Evolutionary conservation across 495 filamentous ascomycete genomes (phyloP), one percentile per base, ranked within the genome.

Genomic region (Patellaria atrata): DNA sequence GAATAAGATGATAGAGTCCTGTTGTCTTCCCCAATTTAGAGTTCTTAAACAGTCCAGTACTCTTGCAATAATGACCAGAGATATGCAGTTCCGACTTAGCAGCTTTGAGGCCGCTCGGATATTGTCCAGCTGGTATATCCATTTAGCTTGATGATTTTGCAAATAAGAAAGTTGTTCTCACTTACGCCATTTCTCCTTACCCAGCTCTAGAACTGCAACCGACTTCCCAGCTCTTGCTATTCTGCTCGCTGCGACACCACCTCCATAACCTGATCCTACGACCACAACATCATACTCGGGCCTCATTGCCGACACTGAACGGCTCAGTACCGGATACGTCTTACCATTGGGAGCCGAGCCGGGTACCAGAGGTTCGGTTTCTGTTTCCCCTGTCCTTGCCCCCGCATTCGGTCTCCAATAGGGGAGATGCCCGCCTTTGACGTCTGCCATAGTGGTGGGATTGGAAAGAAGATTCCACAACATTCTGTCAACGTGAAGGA

Each of bases 211-310:
- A 4, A 81, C 50, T 30, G 70, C 75, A 15, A 79, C 76, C 6
- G 55, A 60, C 42, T 73, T 58, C 4, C 69, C 69, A 6, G 65
- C 71, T 30, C 73, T 57, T 3, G 73, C 67, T 68, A 75, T 76
- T 16, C 74, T 64, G 34, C 69, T 67, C 1, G 73, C 76, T 10
- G 75, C 71, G 11, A 79, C 70, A 11, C 66, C 72, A 34, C 74
- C 76, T 10, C 74, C 74, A 53, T 78, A 78, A 1, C 75, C 76
- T 12, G 71, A 77, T 0, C 76, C 74, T 29, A 79, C 65, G 10
- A 79, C 68, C 16, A 79, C 67, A 15, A 68, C 67, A 47, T 81
- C 74, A 35, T 79, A 77, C n/a, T 56, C 47, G 24, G 56, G 49
- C 20, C 68, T 57, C 45, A 79, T 64, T 11, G 67, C 60, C 39